Percentiles rank a stretch among this genome's conserved stretches.
phyloP scores from a whole-genome alignment of 2,329 filamentous ascomycete species.

The Alternaria burnsii region DNA sequence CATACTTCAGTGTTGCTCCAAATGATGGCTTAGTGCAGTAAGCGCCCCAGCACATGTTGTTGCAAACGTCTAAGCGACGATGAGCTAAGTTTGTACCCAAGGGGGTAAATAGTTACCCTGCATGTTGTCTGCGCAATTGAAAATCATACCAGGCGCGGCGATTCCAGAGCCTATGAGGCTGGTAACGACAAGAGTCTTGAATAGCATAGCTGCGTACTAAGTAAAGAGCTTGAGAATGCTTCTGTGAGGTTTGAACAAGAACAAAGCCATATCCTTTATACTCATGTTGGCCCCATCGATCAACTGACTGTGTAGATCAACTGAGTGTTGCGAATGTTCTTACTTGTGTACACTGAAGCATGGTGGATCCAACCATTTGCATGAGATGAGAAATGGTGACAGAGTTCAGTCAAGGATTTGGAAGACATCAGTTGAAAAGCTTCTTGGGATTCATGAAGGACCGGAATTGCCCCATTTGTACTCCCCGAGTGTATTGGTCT shows the following conservation, averaged over 20 bases:
- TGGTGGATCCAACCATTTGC: neutral
- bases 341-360: neutral
- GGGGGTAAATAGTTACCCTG: neutral
- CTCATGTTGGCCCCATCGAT: neutral
- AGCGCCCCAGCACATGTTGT: slow-evolving; percentile 10
- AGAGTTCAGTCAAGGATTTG: neutral
- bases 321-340: neutral
- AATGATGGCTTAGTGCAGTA: slow-evolving; percentile 4
- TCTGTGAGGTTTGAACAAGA: neutral
- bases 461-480: neutral
- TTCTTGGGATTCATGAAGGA: neutral
- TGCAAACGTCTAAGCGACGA: neutral
- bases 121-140: slow-evolving; percentile 1
- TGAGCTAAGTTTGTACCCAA: neutral
- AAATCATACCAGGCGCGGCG: neutral
- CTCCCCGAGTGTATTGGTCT: neutral
- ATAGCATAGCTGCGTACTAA: neutral
- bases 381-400: neutral
- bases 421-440: neutral
- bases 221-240: neutral
- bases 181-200: neutral
- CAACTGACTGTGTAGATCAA: too few relatives aligned
- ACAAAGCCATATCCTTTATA: neutral
- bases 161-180: neutral
- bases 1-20: slow-evolving; percentile 2